These are phyloP conservation scores for Leptomonas seymouri DNA, from an alignment of 208 protist genomes.

Conservation along the genomic window DNA sequence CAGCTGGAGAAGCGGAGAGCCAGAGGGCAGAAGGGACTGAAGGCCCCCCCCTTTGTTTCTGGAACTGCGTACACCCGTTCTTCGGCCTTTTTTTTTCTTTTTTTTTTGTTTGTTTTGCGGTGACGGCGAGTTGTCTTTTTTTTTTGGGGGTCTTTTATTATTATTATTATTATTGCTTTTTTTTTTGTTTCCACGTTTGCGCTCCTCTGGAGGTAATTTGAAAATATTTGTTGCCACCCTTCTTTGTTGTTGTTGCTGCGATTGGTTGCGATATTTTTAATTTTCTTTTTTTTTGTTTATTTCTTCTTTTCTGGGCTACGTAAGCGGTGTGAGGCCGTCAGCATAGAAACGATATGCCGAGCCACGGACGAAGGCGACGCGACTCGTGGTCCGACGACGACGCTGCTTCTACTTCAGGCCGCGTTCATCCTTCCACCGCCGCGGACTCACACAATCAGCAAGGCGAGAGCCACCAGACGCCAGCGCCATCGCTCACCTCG, in stretches of 20 bases:
- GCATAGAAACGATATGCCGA: no score
- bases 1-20: no score
- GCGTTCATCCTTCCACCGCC: slow-evolving; percentile 3
- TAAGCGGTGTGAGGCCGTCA: no score
- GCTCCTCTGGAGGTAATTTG: no score
- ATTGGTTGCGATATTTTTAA: background rate
- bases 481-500: slow-evolving; percentile 42
- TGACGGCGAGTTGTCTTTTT: no score
- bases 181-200: slow-evolving; percentile 9
- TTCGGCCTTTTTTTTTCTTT: slow-evolving; percentile 6
- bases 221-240: no score
- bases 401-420: slow-evolving; percentile 1
- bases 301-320: slow-evolving; percentile 1
- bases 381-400: slow-evolving; percentile 21
- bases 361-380: slow-evolving; percentile 6
- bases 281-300: slow-evolving; percentile 1
- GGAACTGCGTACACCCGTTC: background rate
- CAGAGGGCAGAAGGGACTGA: no score
- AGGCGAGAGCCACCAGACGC: slow-evolving; percentile 16
- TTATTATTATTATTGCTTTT: background rate
- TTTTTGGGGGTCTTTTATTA: background rate
- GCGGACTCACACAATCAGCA: background rate
- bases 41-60: background rate
- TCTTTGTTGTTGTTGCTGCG: no score
- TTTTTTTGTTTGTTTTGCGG: slow-evolving; percentile 15